Conservation (phyloP, 176 grass and related monocot genomes). For the Themeda triandra region DNA sequence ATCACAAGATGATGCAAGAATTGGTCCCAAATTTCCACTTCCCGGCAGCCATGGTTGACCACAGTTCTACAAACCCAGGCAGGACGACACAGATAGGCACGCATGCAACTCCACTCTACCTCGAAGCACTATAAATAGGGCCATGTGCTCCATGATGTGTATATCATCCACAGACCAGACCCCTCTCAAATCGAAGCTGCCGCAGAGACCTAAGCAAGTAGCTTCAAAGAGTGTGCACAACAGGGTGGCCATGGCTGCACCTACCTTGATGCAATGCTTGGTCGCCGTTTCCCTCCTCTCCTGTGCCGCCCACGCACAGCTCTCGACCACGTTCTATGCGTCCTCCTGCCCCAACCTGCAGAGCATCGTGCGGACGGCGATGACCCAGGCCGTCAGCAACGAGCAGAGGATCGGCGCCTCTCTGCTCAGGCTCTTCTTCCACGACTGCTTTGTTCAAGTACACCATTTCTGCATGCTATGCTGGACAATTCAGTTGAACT, state of each 20-base stretch:
- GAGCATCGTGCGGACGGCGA: constrained; percentile 40
- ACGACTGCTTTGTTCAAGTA: constrained; percentile 72
- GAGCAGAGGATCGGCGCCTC: constrained; percentile 65
- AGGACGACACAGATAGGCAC: neutral
- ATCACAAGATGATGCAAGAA: neutral
- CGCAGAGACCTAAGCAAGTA: neutral
- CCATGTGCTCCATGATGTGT: neutral
- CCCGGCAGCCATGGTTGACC: constrained; percentile 6
- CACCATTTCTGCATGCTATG: neutral
- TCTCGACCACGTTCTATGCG: constrained; percentile 46
- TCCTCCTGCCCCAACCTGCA: constrained; percentile 54
- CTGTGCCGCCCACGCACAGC: constrained; percentile 30
- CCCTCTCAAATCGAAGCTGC: neutral
- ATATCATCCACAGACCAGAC: neutral
- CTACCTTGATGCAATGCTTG: constrained; percentile 6
- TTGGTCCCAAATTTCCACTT: neutral
- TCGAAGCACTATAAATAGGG: constrained; percentile 3
- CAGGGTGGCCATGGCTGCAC: constrained; percentile 25
- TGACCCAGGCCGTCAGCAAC: constrained; percentile 25
- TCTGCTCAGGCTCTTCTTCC: constrained; percentile 76
- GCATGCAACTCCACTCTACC: neutral
- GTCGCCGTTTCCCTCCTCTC: constrained; percentile 28
- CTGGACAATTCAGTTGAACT: neutral
- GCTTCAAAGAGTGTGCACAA: neutral
- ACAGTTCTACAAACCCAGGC: neutral